phyloP scores from a whole-genome alignment of 192 early-diverging fungal genomes.

The Coemansia asiatica region DNA sequence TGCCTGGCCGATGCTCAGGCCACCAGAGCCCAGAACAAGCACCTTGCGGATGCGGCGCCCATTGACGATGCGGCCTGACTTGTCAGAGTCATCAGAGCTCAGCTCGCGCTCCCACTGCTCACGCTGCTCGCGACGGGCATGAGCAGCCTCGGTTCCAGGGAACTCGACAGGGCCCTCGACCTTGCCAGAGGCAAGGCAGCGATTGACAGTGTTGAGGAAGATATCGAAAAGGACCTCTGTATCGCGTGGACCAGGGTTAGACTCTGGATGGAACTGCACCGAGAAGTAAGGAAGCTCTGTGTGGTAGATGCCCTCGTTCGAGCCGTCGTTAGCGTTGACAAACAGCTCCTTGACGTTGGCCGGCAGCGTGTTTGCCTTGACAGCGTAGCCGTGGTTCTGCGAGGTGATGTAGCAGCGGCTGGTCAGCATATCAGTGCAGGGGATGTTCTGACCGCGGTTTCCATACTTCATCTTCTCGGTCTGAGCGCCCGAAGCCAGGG shows the following conservation, averaged over 20 bases:
- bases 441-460: slow-evolving; percentile 99
- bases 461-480: slow-evolving; percentile 98
- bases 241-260: slow-evolving; percentile 92
- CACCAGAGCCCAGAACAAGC: slow-evolving; percentile 93
- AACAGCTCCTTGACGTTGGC: slow-evolving; percentile 75
- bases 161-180: slow-evolving; percentile 71
- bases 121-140: slow-evolving; percentile 33
- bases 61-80: slow-evolving; percentile 53
- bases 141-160: slow-evolving; percentile 58
- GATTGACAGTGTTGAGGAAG: slow-evolving; percentile 77
- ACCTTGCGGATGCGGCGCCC: slow-evolving; percentile 84
- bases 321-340: slow-evolving; percentile 97
- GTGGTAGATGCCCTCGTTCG: slow-evolving; percentile 98
- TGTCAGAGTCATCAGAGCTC: slow-evolving; percentile 40
- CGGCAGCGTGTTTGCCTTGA: slow-evolving; percentile 78
- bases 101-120: slow-evolving; percentile 51
- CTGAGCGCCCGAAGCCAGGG: slow-evolving; percentile 87
- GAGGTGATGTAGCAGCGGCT: slow-evolving; percentile 98
- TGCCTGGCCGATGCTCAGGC: slow-evolving; percentile 96
- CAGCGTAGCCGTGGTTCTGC: slow-evolving; percentile 98
- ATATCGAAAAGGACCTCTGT: slow-evolving; percentile 97
- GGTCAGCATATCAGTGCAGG: slow-evolving; percentile 93
- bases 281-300: slow-evolving; percentile 88
- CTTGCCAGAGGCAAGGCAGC: slow-evolving; percentile 66
- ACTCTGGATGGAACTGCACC: slow-evolving; percentile 99